phyloP scores from a whole-genome alignment of 106 monocot species.

The Dendrobium chrysotoxum region DNA sequence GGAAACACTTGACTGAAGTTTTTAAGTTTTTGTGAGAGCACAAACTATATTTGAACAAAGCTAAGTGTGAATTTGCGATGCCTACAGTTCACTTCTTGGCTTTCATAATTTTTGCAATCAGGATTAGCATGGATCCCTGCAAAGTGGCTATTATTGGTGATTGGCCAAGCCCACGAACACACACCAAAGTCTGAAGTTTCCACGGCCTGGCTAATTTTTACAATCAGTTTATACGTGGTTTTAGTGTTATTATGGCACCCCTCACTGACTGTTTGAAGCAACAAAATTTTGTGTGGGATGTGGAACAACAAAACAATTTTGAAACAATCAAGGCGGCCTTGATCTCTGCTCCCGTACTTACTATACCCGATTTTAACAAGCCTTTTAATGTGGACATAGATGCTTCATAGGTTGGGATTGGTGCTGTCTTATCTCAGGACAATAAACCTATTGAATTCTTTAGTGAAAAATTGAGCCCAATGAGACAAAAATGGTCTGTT shows the following conservation, averaged over 20 bases:
- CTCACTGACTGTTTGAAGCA: constrained; percentile 8
- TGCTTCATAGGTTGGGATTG: constrained; percentile 11
- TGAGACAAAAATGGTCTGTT: neutral
- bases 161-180: constrained; percentile 4
- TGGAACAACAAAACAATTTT: neutral
- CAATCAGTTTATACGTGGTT: neutral
- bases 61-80: neutral
- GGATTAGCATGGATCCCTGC: neutral
- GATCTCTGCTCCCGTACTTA: neutral
- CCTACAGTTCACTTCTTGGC: no score
- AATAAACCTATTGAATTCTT: neutral
- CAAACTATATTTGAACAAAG: no score
- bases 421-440: constrained; percentile 4
- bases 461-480: constrained; percentile 9
- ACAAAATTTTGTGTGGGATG: neutral
- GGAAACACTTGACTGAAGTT: constrained; percentile 6
- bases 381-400: constrained; percentile 1
- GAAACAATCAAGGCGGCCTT: neutral
- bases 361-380: constrained; percentile 4
- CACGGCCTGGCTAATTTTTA: constrained; percentile 25
- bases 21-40: no score
- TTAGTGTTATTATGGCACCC: constrained; percentile 10
- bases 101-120: neutral
- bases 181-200: constrained; percentile 13
- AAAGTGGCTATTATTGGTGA: neutral